phyloP scores from a whole-genome alignment of 306 rosid species.

The Dryas drummondii region DNA sequence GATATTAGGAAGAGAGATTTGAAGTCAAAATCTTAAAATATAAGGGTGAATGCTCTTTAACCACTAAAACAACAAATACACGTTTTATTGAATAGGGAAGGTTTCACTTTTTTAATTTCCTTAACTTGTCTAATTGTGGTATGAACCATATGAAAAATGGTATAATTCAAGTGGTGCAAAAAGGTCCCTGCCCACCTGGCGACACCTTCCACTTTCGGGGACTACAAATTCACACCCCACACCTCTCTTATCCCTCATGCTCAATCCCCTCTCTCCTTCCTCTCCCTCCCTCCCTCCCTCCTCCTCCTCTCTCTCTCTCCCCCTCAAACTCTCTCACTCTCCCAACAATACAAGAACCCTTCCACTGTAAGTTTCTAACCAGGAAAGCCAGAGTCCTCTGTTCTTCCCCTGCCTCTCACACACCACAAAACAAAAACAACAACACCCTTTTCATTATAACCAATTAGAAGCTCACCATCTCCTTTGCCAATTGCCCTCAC shows the following conservation, averaged over 20 bases:
- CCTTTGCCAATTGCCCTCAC: constrained; percentile 17
- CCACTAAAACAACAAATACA: too few relatives aligned
- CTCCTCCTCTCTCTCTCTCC: background rate
- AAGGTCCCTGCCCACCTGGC: constrained; percentile 24
- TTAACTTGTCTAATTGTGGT: constrained; percentile 8
- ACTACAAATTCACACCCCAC: constrained; percentile 72
- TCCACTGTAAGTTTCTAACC: background rate
- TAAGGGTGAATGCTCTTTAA: too few relatives aligned
- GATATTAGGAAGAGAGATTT: too few relatives aligned
- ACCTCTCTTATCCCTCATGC: constrained; percentile 47
- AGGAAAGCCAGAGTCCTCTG: constrained; percentile 12
- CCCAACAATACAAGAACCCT: constrained; percentile 15
- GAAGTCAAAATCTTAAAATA: too few relatives aligned
- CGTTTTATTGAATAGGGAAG: too few relatives aligned
- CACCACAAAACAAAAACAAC: constrained; percentile 2
- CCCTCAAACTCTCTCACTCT: constrained; percentile 11
- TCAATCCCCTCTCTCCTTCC: constrained; percentile 23
- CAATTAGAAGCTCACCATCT: background rate
- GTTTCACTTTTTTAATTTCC: background rate
- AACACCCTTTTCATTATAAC: constrained; percentile 9
- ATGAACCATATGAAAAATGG: constrained; percentile 42
- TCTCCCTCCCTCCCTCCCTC: constrained; percentile 5
- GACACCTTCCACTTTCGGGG: constrained; percentile 35
- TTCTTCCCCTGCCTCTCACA: constrained; percentile 11
- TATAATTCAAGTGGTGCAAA: constrained; percentile 55